Evolutionary conservation across 306 rosid genomes (phyloP), one percentile per base, ranked within the genome.

Genomic region (Rosa lucieae): DNA sequence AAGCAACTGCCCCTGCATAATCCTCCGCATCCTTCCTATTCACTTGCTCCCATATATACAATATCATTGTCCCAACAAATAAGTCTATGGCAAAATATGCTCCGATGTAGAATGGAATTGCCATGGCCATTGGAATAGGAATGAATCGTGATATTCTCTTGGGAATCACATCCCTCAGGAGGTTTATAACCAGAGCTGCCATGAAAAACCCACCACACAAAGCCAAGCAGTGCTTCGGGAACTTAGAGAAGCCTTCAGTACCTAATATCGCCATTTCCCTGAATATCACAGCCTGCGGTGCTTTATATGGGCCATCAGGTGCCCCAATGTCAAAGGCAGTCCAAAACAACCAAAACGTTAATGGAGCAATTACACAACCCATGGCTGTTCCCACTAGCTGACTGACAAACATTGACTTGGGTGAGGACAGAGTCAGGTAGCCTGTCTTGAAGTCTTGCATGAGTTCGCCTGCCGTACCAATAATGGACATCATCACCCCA

Each of bases 381-480:
- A 94, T 88, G 71, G 93, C 97, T 76, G 99, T 92, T 52, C 99
- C 99, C 5, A 92, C 78, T 66, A 92, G 44, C 77, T 92, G 97
- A 83, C 95, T 92, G 75, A 92, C 89, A 48, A 94, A 92, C 99
- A 92, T 91, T 18, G 97, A 92, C 87, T 80, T 94, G 0, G 97
- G 95, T 1, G 97, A 94, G 13, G 99, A 94, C 47, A 90, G 86
- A 70, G 97, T 94, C 77, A 94, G 97, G 86, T 92, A 94, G 73
- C 97, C 99, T 0, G 97, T 89, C 93, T 91, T 94, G 86, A 94
- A 94, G 87, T 94, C 99, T 89, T 94, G 99, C 99, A 94, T 94
- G 83, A 94, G 99, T 84, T 94, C 97, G 6, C 97, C 92, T 10
- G 99, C 99, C 1, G 97, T 94, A 18, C 97, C 65, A 4, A 92